These are phyloP conservation scores for Capniomyces stellatus DNA, from an alignment of 371 early-diverging fungal species.

Conservation along the genomic window DNA sequence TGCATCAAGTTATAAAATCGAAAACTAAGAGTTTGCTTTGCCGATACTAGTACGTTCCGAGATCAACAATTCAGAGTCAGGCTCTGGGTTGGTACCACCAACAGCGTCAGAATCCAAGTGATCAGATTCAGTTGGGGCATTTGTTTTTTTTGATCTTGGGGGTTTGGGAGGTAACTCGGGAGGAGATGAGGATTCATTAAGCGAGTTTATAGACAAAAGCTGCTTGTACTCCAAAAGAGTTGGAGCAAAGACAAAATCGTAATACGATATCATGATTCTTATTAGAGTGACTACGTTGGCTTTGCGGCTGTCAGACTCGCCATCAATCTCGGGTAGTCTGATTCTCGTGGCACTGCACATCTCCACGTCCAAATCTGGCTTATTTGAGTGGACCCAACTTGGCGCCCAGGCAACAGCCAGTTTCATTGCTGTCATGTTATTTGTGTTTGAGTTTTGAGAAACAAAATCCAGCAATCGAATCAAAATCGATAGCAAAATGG, in stretches of 20 bases:
- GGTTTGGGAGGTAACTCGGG: conserved; percentile 4
- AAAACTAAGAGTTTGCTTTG: too few relatives aligned
- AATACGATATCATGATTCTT: conserved; percentile 22
- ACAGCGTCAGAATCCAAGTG: too few relatives aligned
- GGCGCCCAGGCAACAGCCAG: conserved; percentile 77
- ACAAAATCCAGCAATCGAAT: conserved; percentile 52
- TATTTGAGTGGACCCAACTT: conserved; percentile 56
- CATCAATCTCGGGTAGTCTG: conserved; percentile 2
- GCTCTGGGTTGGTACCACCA: too few relatives aligned
- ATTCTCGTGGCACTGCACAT: conserved; percentile 25
- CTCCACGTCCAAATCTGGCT: conserved; percentile 26
- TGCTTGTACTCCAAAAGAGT: conserved; percentile 7
- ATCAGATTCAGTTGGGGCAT: neutral
- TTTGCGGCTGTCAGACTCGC: conserved; percentile 1
- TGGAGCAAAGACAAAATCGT: conserved; percentile 20
- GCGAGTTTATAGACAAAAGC: neutral
- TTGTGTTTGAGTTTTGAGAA: conserved; percentile 36
- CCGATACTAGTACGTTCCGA: too few relatives aligned
- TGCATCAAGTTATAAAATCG: too few relatives aligned
- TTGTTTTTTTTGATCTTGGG: neutral
- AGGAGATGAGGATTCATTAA: too few relatives aligned
- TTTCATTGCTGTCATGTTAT: conserved; percentile 69
- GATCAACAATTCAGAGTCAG: too few relatives aligned
- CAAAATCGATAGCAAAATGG: conserved; percentile 39
- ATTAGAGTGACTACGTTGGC: conserved; percentile 22